Evolutionary conservation across 1,284 basidiomycete genomes (phyloP).

Genomic region (Cryptococcus deneoformans): DNA sequence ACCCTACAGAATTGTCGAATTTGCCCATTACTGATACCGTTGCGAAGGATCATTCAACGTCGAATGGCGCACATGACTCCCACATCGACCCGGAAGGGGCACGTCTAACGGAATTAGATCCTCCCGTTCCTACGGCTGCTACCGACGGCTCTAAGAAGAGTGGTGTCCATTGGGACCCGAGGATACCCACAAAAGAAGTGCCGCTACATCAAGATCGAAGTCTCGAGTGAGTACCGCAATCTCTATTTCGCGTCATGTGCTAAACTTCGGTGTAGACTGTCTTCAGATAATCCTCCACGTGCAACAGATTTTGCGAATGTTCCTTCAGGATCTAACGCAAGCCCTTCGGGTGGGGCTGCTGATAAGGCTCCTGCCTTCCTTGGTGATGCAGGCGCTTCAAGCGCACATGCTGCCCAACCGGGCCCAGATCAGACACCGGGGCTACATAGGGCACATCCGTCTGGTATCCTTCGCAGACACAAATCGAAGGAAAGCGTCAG

Average conservation of each 20-base stretch:
- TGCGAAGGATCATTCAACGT: background rate
- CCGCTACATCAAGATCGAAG: slow-evolving; percentile 4
- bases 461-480: slow-evolving; percentile 22
- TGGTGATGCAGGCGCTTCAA: background rate
- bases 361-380: background rate
- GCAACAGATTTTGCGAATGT: slow-evolving; percentile 3
- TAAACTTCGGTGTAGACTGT: background rate
- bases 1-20: slow-evolving; percentile 5
- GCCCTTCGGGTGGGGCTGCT: background rate
- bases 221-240: slow-evolving; percentile 16
- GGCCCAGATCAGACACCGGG: background rate
- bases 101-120: background rate
- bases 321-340: background rate
- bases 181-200: slow-evolving; percentile 22
- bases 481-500: slow-evolving; percentile 20
- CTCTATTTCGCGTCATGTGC: background rate
- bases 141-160: slow-evolving; percentile 11
- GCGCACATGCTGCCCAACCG: background rate
- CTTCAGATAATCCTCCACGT: background rate
- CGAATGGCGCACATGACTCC: too few relatives aligned
- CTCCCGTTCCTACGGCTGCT: background rate
- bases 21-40: slow-evolving; percentile 5
- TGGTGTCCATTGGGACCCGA: slow-evolving; percentile 27
- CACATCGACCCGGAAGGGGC: too few relatives aligned
- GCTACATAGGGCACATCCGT: background rate